Conservation (phyloP, 495 filamentous ascomycete genomes). For the Tricharina praecox region DNA sequence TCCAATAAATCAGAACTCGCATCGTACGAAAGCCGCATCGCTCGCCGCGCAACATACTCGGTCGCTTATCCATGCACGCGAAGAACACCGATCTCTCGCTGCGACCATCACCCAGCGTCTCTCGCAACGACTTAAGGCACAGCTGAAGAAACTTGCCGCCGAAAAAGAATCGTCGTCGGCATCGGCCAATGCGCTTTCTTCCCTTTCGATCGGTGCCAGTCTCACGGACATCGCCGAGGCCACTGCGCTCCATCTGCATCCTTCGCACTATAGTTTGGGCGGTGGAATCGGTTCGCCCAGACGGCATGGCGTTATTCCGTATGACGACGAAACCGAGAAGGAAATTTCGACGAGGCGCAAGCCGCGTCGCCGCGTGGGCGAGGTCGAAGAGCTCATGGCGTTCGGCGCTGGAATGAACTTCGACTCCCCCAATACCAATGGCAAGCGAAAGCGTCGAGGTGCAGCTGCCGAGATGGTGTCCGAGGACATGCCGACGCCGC, state of each 20-base stretch:
- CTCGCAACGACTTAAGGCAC: constrained; percentile 55
- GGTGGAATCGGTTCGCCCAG: constrained; percentile 23
- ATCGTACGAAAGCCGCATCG: constrained; percentile 38
- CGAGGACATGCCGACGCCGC: constrained; percentile 35
- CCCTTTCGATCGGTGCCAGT: constrained; percentile 22
- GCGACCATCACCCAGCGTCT: constrained; percentile 70
- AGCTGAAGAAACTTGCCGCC: constrained; percentile 56
- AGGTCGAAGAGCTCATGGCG: constrained; percentile 56
- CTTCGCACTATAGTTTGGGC: constrained; percentile 73
- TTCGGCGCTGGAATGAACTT: constrained; percentile 40
- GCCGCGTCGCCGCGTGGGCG: constrained; percentile 46
- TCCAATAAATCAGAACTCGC: constrained; percentile 32
- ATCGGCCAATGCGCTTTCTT: constrained; percentile 20
- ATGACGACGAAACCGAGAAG: constrained; percentile 14
- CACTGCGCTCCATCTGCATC: constrained; percentile 75
- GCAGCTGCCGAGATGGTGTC: constrained; percentile 48
- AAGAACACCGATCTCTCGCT: constrained; percentile 64
- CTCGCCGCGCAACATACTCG: constrained; percentile 39
- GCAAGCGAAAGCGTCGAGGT: constrained; percentile 62
- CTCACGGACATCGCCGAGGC: constrained; percentile 70
- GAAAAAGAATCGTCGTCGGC: constrained; percentile 52
- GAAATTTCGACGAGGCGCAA: constrained; percentile 52
- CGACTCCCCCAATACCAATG: constrained; percentile 16
- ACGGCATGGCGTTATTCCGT: constrained; percentile 10
- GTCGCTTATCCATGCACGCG: constrained; percentile 54